Evolutionary conservation across 805 yeast species (phyloP).

Genomic region (Saturnispora mendoncae): DNA sequence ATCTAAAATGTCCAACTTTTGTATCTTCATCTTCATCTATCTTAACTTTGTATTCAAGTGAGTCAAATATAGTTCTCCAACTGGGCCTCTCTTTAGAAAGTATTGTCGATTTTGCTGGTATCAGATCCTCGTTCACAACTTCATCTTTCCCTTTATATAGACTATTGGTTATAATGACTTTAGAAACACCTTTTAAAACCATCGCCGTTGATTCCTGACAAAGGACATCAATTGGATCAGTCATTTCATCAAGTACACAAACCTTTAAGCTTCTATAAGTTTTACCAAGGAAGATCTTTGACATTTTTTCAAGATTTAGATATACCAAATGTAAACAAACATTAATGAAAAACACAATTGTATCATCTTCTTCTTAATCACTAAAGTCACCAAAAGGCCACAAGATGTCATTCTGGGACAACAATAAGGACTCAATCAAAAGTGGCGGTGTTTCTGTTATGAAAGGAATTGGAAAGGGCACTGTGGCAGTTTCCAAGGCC

Average conservation of each 20-base stretch:
- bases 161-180: constrained; percentile 18
- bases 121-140: not conserved
- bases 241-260: constrained; percentile 15
- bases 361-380: too few relatives aligned
- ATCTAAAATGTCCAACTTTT: constrained; percentile 24
- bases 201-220: constrained; percentile 17
- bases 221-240: constrained; percentile 17
- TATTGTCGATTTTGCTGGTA: not conserved
- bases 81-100: constrained; percentile 16
- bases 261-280: constrained; percentile 15
- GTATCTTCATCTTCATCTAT: constrained; percentile 11
- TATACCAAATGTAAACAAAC: too few relatives aligned
- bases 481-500: constrained; percentile 41
- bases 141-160: constrained; percentile 13
- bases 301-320: too few relatives aligned
- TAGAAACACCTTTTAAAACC: constrained; percentile 18
- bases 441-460: constrained; percentile 40
- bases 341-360: too few relatives aligned
- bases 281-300: constrained; percentile 23
- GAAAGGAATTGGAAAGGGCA: constrained; percentile 44
- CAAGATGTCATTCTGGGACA: constrained; percentile 39
- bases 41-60: constrained; percentile 21
- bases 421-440: constrained; percentile 44
- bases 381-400: too few relatives aligned
- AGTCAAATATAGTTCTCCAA: constrained; percentile 16